A percentile compares a stretch with the other conserved stretches of the same genome.
Evolutionary conservation across 495 filamentous ascomycete genomes (phyloP).

Genomic region (Tuber microsphaerosporum): DNA sequence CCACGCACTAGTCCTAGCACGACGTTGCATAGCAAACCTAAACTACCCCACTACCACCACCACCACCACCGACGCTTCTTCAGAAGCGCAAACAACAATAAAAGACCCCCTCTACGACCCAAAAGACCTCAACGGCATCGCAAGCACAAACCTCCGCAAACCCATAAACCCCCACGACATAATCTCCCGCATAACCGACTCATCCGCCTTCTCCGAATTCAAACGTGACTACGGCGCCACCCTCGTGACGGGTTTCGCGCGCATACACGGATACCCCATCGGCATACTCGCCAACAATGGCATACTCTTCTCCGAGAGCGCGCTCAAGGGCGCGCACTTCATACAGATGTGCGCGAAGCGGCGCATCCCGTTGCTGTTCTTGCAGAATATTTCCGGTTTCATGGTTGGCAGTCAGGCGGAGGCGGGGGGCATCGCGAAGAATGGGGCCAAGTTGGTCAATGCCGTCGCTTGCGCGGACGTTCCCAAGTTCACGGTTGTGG

Average conservation of each 20-base stretch:
- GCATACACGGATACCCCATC: conserved; percentile 82
- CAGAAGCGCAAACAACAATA: conserved; percentile 40
- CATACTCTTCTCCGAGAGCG: conserved; percentile 86
- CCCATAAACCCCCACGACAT: conserved; percentile 81
- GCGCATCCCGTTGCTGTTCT: conserved; percentile 78
- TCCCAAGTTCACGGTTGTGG: conserved; percentile 93
- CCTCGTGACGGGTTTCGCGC: conserved; percentile 82
- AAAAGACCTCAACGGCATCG: conserved; percentile 76
- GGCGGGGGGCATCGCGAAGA: conserved; percentile 91
- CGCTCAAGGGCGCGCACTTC: conserved; percentile 93
- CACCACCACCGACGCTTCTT: conserved; percentile 3
- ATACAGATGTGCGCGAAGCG: conserved; percentile 94
- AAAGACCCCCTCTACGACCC: conserved; percentile 76
- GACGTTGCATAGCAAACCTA: conserved; percentile 76
- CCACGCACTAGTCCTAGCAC: conserved; percentile 80
- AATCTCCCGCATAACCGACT: conserved; percentile 90
- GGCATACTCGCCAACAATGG: conserved; percentile 97
- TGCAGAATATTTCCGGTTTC: conserved; percentile 96
- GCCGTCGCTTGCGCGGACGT: conserved; percentile 92
- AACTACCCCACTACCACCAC: conserved; percentile 62
- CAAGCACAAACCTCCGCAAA: conserved; percentile 76
- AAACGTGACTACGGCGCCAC: conserved; percentile 87
- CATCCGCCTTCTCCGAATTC: conserved; percentile 84
- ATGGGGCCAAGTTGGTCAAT: conserved; percentile 93
- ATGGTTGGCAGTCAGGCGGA: conserved; percentile 96